A percentile compares a stretch with the other conserved stretches of the same genome.
Conservation (phyloP, 306 rosid genomes). For the Arachis stenosperma region DNA sequence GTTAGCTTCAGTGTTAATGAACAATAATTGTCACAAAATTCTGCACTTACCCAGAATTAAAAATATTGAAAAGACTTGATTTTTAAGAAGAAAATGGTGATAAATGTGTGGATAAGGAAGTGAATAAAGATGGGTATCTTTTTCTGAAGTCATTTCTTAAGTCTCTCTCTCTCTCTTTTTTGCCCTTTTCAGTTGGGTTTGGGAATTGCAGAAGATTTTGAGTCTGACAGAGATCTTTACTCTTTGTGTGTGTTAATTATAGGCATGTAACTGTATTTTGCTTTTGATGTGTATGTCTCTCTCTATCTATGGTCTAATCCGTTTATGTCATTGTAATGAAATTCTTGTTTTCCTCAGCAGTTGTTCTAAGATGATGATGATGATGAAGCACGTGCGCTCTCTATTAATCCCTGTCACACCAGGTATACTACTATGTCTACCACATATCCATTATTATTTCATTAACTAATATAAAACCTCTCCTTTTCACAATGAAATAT, state of each 20-base stretch:
- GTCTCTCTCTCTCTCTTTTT: conserved; percentile 51
- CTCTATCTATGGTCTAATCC: conserved; percentile 25
- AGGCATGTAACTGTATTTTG: conserved; percentile 45
- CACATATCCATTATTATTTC: conserved; percentile 25
- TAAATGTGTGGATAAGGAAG: conserved; percentile 65
- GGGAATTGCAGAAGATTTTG: conserved; percentile 76
- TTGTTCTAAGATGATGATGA: conserved; percentile 29
- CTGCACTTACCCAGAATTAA: conserved; percentile 24
- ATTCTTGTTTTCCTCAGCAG: conserved; percentile 55
- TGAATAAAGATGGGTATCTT: conserved; percentile 91
- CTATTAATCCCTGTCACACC: conserved; percentile 62
- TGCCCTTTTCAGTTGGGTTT: conserved; percentile 56
- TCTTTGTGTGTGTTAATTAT: conserved; percentile 36
- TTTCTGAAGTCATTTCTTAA: conserved; percentile 55
- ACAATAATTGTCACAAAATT: neutral
- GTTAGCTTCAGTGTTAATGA: conserved; percentile 15
- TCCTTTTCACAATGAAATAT: conserved; percentile 33
- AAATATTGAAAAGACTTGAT: neutral
- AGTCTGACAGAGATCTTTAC: conserved; percentile 75
- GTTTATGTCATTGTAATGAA: conserved; percentile 43
- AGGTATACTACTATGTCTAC: conserved; percentile 47
- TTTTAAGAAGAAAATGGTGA: conserved; percentile 16
- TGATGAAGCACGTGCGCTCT: conserved; percentile 83
- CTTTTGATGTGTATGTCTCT: conserved; percentile 21
- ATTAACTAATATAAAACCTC: conserved; percentile 38